Base-by-base conservation (phyloP, 148 eudicot genomes). In the Amaranthus palmeri region DNA sequence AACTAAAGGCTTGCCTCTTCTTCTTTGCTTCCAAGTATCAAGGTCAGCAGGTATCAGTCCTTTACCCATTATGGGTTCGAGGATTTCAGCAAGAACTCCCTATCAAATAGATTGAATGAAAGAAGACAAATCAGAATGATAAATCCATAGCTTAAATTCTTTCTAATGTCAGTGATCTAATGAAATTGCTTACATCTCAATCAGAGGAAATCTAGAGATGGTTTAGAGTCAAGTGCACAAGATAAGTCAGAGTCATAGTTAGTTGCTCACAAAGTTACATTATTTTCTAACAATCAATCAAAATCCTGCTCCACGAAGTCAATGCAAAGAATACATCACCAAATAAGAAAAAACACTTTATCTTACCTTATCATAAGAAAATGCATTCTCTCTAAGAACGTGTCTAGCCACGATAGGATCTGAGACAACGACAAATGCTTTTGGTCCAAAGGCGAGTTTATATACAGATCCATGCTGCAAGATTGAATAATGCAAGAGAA, bases 71-170 rank as follows among this genome's bases (percentile, higher is more conserved):
- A 96, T 92, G 72, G 97, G 97, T 78, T 96, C 99, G 65, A 96
- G 85, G 54, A 96, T 92, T 81, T 96, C 99, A 69, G 99, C 97
- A 72, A 96, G 97, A 78, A 96, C 99, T 77, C 99, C 99, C 99
- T 96, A 66, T 47, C 45, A 68, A 56, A 76, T 53, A 49, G 51
- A 64, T 17, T 36, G 42, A 59, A n/a, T 69, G 6, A 66, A 75
- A 61, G 51, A 50, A 67, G n/a, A 45, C 9, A 2, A 54, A 61
- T 75, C 42, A 72, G 60, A 71, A 71, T 3, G 58, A 50, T 61
- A 55, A 14, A 51, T 25, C n/a, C 47, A 43, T 49, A 41, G 50
- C 58, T 52, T 51, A 56, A 69, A 70, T 13, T 54, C 50, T 70
- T 25, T 67, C 5, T 44, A 63, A 18, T 48, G 54, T 61, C 69